Percentiles rank a stretch among this genome's conserved stretches.
Evolutionary conservation across 305 asterid species (phyloP).

Genomic region (Fraxinus greggii): DNA sequence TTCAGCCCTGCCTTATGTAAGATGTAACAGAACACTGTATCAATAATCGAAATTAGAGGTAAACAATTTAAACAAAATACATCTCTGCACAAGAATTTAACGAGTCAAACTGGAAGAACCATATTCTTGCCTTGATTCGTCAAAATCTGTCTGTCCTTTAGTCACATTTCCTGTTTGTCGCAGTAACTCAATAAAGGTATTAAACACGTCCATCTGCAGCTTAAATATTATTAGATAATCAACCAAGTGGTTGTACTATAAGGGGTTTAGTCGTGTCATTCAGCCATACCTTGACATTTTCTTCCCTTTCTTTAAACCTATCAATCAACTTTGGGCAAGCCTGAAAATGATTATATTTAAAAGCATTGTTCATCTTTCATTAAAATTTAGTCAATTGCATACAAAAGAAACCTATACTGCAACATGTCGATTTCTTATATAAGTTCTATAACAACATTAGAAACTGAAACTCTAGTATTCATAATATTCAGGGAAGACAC

Average conservation of each 20-base stretch:
- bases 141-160: conserved; percentile 79
- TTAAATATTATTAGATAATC: conserved; percentile 24
- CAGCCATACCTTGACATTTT: conserved; percentile 85
- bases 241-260: conserved; percentile 3
- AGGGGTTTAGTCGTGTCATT: neutral
- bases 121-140: conserved; percentile 76
- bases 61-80: neutral
- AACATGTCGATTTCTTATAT: neutral
- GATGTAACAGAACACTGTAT: neutral
- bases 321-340: conserved; percentile 99
- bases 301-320: conserved; percentile 98
- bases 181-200: conserved; percentile 87
- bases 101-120: conserved; percentile 12
- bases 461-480: conserved; percentile 6
- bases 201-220: conserved; percentile 95
- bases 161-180: conserved; percentile 97
- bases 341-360: conserved; percentile 40
- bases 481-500: neutral
- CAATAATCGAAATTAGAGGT: neutral
- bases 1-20: neutral
- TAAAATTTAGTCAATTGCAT: neutral
- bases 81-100: conserved; percentile 16
- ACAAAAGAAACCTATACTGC: neutral
- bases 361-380: conserved; percentile 22
- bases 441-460: conserved; percentile 5